Percentiles rank a stretch among this genome's conserved stretches.
Conservation (phyloP, 2,329 filamentous ascomycete species). For the Aspergillus ustus region DNA sequence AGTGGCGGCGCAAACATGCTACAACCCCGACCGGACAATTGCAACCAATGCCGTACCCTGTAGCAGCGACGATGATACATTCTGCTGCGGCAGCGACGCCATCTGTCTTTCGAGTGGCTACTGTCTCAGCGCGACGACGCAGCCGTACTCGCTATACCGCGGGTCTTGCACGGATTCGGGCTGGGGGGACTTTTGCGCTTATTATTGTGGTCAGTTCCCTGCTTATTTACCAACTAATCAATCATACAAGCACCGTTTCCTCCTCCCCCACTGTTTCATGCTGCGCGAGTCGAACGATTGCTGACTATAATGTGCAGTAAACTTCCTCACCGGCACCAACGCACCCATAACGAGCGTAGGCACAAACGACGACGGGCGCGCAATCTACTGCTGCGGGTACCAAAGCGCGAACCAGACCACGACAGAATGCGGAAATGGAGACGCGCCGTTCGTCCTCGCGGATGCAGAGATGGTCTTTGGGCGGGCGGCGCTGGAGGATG, state of each 20-base stretch:
- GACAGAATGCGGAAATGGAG: conserved; percentile 2
- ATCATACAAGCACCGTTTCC: neutral
- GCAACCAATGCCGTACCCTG: conserved; percentile 2
- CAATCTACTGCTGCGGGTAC: conserved; percentile 12
- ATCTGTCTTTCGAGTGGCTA: conserved; percentile 13
- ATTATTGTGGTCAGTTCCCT: conserved; percentile 4
- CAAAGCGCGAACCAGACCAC: conserved; percentile 1
- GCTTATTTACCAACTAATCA: neutral
- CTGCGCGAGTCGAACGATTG: neutral
- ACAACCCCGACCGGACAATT: conserved; percentile 9
- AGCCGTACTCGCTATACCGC: conserved; percentile 1
- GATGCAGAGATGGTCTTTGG: conserved; percentile 8
- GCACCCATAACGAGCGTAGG: conserved; percentile 10
- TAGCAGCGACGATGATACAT: neutral
- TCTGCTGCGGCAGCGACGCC: conserved; percentile 7
- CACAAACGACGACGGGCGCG: neutral
- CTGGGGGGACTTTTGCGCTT: conserved; percentile 6
- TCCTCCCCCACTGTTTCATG: too few species aligned
- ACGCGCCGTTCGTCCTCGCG: conserved; percentile 1
- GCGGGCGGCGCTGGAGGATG: neutral
- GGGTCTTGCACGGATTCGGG: conserved; percentile 8
- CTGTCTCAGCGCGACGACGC: conserved; percentile 3
- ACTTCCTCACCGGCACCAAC: conserved; percentile 1
- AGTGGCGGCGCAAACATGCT: conserved; percentile 8
- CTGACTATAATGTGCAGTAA: neutral